These are phyloP conservation scores for Eucalyptus microcorys DNA, from an alignment of 345 rosid species.

Conservation along the genomic window DNA sequence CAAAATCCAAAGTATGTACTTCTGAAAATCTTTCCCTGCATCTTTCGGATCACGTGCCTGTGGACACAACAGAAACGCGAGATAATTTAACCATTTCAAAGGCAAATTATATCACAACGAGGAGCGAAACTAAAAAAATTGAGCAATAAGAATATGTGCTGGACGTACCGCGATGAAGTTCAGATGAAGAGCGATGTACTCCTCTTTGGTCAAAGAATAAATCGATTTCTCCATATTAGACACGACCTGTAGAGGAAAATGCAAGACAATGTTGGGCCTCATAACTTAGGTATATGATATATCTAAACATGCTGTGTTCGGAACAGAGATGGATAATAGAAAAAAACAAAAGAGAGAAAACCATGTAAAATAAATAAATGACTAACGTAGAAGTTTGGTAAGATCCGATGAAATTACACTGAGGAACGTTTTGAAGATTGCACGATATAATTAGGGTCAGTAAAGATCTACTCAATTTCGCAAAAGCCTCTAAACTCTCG, in stretches of 20 bases:
- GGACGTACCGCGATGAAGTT: background rate
- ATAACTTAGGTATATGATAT: too few species aligned
- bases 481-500: background rate
- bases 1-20: slow-evolving; percentile 65
- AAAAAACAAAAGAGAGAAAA: too few species aligned
- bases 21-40: slow-evolving; percentile 63
- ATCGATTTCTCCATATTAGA: fast-evolving
- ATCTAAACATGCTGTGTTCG: background rate
- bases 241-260: background rate
- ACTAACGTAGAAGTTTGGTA: too few species aligned
- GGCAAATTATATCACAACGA: background rate
- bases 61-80: background rate
- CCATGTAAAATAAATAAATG: background rate
- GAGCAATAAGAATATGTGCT: background rate
- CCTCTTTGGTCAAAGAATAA: fast-evolving
- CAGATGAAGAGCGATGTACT: background rate
- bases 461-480: background rate
- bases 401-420: background rate
- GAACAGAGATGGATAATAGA: background rate
- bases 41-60: slow-evolving; percentile 75
- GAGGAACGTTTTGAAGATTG: background rate
- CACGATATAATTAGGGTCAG: background rate
- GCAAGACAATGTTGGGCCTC: background rate
- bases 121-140: background rate
- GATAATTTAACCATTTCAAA: background rate